Evolutionary conservation across 2,329 filamentous ascomycete genomes (phyloP), one percentile per base, ranked within the genome.

Genomic region (Paraphoma sp.): DNA sequence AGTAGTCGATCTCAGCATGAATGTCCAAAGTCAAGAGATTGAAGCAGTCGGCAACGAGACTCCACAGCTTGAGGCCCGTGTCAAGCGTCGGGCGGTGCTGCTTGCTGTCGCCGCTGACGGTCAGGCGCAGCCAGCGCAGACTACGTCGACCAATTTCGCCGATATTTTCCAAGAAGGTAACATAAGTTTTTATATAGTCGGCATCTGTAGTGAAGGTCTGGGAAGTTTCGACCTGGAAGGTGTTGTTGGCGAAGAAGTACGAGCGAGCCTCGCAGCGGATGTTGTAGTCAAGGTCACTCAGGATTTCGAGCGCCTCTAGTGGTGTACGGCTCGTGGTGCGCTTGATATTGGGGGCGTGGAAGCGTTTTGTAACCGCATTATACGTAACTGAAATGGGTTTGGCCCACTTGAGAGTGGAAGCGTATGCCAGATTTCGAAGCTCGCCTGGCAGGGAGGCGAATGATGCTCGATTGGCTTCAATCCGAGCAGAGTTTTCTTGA

Each of bases 191-290:
- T 14, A 50, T 30, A 31, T 54, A 54, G 41, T 54, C 52, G 8
- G 52, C 18, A 29, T 54, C 46, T 17, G 29, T 41, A 14, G 29
- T 41, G 11, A 40, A 31, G 7, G 28, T 44, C 46, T 54, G 52
- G 3, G 6, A 36, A 6, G 52, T 46, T 17, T 50, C 36, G 30
- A 54, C 12, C 12, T 47, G 38, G 30, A 56, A 52, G 23, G 16
- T 29, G 40, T 52, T 51, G 38, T 45, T 51, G 29, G 48, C 54
- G 40, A 56, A 56, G 45, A 52, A 52, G 48, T 48, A 56, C 3
- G 44, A 51, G 4, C 54, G 54, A 10, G 48, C 48, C 14, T 56
- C 54, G 3, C 12, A 14, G 33, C 54, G 45, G n/a, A 48, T 48
- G 38, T 56, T 46, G 29, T 52, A 28, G 23, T 52, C 48, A 10